phyloP scores from a whole-genome alignment of 345 rosid genomes.

The Balakata baccata region DNA sequence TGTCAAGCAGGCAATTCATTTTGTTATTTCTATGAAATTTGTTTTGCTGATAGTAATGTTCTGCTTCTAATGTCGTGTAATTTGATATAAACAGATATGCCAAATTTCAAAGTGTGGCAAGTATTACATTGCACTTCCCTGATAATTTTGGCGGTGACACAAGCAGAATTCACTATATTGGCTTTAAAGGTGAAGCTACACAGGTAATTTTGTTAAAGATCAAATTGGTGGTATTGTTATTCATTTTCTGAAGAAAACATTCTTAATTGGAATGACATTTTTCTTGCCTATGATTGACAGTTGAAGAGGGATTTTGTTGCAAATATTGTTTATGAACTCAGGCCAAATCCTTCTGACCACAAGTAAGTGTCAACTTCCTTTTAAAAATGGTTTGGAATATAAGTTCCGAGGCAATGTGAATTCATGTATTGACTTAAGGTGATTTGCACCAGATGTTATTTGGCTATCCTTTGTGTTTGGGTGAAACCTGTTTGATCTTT shows the following conservation, averaged over 20 bases:
- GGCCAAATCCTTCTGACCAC: slow-evolving; percentile 97
- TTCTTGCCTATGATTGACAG: slow-evolving; percentile 40
- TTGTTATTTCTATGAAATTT: background rate
- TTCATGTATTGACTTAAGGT: background rate
- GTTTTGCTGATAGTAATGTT: slow-evolving; percentile 12
- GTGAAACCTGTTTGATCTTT: background rate
- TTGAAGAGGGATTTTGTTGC: slow-evolving; percentile 89
- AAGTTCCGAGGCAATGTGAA: background rate
- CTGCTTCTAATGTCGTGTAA: slow-evolving; percentile 10
- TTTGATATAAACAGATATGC: slow-evolving; percentile 53
- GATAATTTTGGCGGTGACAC: slow-evolving; percentile 80
- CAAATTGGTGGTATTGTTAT: slow-evolving; percentile 8
- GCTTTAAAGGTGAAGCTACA: slow-evolving; percentile 97
- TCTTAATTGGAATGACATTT: slow-evolving; percentile 17
- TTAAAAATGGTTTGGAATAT: background rate
- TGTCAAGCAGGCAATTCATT: slow-evolving; percentile 13
- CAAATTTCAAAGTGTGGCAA: slow-evolving; percentile 82
- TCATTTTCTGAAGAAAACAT: background rate
- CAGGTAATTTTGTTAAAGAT: slow-evolving; percentile 47
- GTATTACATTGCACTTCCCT: slow-evolving; percentile 94
- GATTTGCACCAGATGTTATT: background rate
- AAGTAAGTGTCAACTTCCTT: slow-evolving; percentile 55
- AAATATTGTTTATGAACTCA: slow-evolving; percentile 83
- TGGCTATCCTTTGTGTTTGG: background rate
- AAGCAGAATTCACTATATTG: slow-evolving; percentile 77